phyloP scores from a whole-genome alignment of 2,329 filamentous ascomycete species.

The Penicillium polonicum region DNA sequence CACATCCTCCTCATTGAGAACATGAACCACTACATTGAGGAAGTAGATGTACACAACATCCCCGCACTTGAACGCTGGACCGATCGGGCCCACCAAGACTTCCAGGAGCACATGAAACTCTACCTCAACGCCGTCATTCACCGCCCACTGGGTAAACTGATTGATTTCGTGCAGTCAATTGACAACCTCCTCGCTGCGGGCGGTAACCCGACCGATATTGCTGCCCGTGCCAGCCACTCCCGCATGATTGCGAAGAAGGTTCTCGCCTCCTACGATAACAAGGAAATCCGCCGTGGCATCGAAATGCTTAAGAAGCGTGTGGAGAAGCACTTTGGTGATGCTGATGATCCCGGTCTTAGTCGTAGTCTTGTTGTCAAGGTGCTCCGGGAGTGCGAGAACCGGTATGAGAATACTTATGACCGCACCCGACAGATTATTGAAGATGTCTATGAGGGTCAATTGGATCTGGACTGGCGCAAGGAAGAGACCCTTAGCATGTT shows the following conservation, averaged over 20 bases:
- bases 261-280: conserved; percentile 73
- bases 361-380: conserved; percentile 60
- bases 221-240: conserved; percentile 77
- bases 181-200: conserved; percentile 67
- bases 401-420: conserved; percentile 56
- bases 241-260: conserved; percentile 84
- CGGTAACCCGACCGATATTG: conserved; percentile 60
- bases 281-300: conserved; percentile 85
- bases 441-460: conserved; percentile 45
- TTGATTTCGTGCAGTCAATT: conserved; percentile 88
- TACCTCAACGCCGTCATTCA: conserved; percentile 88
- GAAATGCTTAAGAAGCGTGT: conserved; percentile 85
- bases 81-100: conserved; percentile 71
- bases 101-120: conserved; percentile 79
- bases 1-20: conserved; percentile 97
- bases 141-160: conserved; percentile 80
- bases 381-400: conserved; percentile 58
- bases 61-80: conserved; percentile 81
- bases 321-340: conserved; percentile 95
- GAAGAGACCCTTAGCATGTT: conserved; percentile 47
- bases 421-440: conserved; percentile 47
- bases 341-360: conserved; percentile 69
- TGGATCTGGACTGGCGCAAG: conserved; percentile 50
- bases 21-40: conserved; percentile 96
- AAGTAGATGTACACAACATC: conserved; percentile 73